phyloP scores from a whole-genome alignment of 176 grass and related monocot genomes.

The Carex pumila region DNA sequence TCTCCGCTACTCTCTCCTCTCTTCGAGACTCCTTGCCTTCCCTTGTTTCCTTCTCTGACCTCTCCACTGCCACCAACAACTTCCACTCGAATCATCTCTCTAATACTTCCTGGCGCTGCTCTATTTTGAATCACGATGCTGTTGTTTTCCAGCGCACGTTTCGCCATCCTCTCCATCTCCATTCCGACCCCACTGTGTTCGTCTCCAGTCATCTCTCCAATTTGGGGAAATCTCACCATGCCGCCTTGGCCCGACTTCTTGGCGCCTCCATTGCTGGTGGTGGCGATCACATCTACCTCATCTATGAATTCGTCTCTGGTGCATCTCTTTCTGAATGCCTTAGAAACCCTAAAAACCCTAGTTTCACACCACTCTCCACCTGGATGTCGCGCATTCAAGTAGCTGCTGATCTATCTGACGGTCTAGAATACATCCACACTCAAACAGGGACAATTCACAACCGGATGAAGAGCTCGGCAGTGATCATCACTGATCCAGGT shows the following conservation, averaged over 20 bases:
- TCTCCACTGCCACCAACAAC: slow-evolving; percentile 58
- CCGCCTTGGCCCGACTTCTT: slow-evolving; percentile 62
- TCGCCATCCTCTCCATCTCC: slow-evolving; percentile 31
- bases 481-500: slow-evolving; percentile 53
- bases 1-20: slow-evolving; percentile 33
- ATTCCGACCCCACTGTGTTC: slow-evolving; percentile 21
- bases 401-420: slow-evolving; percentile 58
- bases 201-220: slow-evolving; percentile 25
- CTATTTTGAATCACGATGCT: slow-evolving; percentile 49
- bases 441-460: slow-evolving; percentile 70
- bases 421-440: slow-evolving; percentile 71
- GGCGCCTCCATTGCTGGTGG: slow-evolving; percentile 62
- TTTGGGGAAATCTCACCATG: slow-evolving; percentile 74
- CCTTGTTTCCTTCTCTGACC: slow-evolving; percentile 51
- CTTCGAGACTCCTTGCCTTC: slow-evolving; percentile 59
- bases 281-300: slow-evolving; percentile 57
- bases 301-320: slow-evolving; percentile 53
- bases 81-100: slow-evolving; percentile 54
- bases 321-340: slow-evolving; percentile 51
- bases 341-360: slow-evolving; percentile 60
- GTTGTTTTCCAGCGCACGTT: slow-evolving; percentile 71
- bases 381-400: slow-evolving; percentile 65
- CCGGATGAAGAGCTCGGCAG: slow-evolving; percentile 57
- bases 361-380: slow-evolving; percentile 54
- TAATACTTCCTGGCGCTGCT: slow-evolving; percentile 50